Conservation (phyloP, 2,329 filamentous ascomycete species). For the Ustulina deusta region DNA sequence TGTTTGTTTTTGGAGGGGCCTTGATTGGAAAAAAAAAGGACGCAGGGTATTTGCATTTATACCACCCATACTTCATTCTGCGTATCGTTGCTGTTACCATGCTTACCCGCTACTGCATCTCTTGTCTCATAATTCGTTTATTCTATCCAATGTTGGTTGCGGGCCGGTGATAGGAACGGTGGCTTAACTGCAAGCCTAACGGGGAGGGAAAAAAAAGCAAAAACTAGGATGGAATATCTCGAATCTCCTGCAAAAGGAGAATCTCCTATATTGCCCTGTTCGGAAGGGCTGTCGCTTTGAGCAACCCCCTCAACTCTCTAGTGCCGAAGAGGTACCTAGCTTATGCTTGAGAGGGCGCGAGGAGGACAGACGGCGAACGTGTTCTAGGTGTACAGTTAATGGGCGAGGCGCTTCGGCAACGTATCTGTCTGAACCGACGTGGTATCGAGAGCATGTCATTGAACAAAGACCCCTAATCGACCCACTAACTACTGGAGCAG, state of each 20-base stretch:
- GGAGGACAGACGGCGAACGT: constrained; percentile 18
- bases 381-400: constrained; percentile 27
- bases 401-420: constrained; percentile 17
- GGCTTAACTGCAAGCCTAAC: constrained; percentile 6
- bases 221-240: not conserved
- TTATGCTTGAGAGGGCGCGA: constrained; percentile 7
- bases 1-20: not conserved
- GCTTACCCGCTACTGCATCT: not conserved
- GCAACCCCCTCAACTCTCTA: not conserved
- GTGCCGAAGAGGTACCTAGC: constrained; percentile 15
- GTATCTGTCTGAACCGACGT: constrained; percentile 16
- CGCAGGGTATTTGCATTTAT: not conserved
- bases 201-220: not conserved
- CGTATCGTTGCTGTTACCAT: not conserved
- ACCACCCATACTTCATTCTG: constrained; percentile 1
- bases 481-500: constrained; percentile 26
- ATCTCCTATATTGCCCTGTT: not conserved
- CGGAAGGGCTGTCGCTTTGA: constrained; percentile 3
- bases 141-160: constrained; percentile 2
- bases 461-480: constrained; percentile 23
- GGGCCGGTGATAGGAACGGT: not conserved
- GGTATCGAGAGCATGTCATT: constrained; percentile 21
- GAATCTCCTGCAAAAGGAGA: constrained; percentile 12
- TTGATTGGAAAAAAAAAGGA: not conserved
- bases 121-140: not conserved